These are phyloP conservation scores for Debaryomyces sp. DNA, from an alignment of 1,139 yeast species.

Conservation along the genomic window DNA sequence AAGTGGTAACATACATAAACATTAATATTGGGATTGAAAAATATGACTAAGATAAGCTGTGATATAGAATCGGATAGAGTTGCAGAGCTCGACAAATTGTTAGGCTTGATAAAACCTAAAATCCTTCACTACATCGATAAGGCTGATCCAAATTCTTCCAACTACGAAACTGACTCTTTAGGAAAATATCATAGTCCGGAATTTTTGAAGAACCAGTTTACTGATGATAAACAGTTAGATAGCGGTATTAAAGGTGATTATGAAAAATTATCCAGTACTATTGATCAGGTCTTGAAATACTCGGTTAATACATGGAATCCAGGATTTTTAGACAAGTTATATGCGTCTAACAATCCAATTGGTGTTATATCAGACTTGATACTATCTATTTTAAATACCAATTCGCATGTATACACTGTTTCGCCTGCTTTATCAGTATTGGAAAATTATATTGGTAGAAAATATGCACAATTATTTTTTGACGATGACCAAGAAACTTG, in stretches of 20 bases:
- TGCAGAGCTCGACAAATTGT: slow-evolving; percentile 38
- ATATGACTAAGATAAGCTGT: slow-evolving; percentile 13
- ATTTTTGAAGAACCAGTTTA: slow-evolving; percentile 30
- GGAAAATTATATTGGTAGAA: slow-evolving; percentile 68
- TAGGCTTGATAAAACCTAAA: slow-evolving; percentile 38
- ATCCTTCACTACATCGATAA: slow-evolving; percentile 37
- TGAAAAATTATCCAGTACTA: slow-evolving; percentile 42
- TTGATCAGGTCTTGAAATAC: slow-evolving; percentile 62
- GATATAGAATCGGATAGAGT: slow-evolving; percentile 40
- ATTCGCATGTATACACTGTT: slow-evolving; percentile 84
- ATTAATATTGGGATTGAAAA: neutral
- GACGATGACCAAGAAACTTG: slow-evolving; percentile 46
- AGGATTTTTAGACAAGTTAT: slow-evolving; percentile 81
- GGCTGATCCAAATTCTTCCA: slow-evolving; percentile 33
- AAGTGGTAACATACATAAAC: neutral
- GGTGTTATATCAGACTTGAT: slow-evolving; percentile 77
- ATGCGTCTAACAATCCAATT: slow-evolving; percentile 83
- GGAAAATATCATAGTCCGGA: slow-evolving; percentile 44
- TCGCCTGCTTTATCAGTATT: slow-evolving; percentile 79
- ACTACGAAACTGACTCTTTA: slow-evolving; percentile 32
- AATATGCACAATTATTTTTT: slow-evolving; percentile 70
- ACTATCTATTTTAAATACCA: slow-evolving; percentile 73
- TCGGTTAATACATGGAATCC: slow-evolving; percentile 89
- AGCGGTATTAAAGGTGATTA: slow-evolving; percentile 22
- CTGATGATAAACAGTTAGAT: slow-evolving; percentile 14